Base-by-base conservation (phyloP, 192 early-diverging fungal species). In the Coemansia sp. region DNA sequence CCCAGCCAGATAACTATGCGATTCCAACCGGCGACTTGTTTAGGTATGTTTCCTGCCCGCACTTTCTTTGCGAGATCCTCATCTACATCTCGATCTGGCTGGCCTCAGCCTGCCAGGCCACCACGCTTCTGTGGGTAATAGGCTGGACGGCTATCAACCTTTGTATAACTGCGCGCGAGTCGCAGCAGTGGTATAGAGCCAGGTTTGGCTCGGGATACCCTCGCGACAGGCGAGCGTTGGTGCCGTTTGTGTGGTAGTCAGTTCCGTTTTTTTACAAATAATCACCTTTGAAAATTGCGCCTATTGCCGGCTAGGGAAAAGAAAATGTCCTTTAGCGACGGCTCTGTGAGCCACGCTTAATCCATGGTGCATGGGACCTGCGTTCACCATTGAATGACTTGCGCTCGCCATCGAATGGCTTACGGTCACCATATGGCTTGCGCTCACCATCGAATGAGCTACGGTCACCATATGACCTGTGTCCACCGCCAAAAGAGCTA, bases 21-120 rank as follows among this genome's bases (percentile, higher is more conserved):
- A 77, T 92, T 20, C 89, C 91, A 1, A 71, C 68, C 39, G 89
- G 89, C 31, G 88, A 89, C 60, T 83, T 88, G 86, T 92, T 90
- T 65, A 64, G 84, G 43, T 76, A 75, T 35, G 67, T 89, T 3
- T 84, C 86, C 9, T 76, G 83, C 3, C 88, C 91, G 28, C 91
- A 92, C 73, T 92, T 88, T 59, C 79, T 88, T 16, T 85, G 86
- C 57, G 91, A 92, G 67, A 89, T 92, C 50, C 56, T 92, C 3
- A 73, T 92, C 18, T 92, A 92, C 63, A 8, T 85, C 28, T 83
- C 83, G 3, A 63, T 89, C 14, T 83, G 81, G 34, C 66, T 89
- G n/a, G 70, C 88, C 26, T 74, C 77, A 4, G 75, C 60, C 8
- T 85, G 75, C 56, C 60, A 62, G 39, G 77, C 65, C 36, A 61